Evolutionary conservation across 1,284 basidiomycete genomes (phyloP).

Genomic region (Fomitopsis pinicola): DNA sequence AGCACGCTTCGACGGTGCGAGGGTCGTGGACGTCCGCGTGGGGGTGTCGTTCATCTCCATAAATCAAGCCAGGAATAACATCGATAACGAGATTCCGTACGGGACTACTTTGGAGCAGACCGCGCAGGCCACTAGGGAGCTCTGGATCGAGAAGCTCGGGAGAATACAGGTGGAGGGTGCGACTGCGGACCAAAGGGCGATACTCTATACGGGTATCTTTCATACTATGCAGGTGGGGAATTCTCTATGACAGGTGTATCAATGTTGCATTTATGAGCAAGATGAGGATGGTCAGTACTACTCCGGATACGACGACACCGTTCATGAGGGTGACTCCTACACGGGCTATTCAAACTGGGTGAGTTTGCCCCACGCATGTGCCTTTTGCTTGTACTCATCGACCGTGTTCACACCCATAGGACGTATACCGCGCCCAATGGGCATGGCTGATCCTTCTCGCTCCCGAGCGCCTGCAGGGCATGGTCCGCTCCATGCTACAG

Average conservation of each 20-base stretch:
- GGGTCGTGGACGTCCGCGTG: constrained; percentile 55
- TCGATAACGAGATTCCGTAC: constrained; percentile 63
- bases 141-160: constrained; percentile 75
- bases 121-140: constrained; percentile 47
- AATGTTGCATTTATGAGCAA: constrained; percentile 49
- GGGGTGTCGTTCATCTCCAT: constrained; percentile 79
- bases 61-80: constrained; percentile 65
- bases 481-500: constrained; percentile 78
- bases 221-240: constrained; percentile 58
- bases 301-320: constrained; percentile 65
- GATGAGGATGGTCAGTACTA: constrained; percentile 70
- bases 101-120: constrained; percentile 59
- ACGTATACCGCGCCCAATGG: constrained; percentile 78
- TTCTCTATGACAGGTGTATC: background rate
- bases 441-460: constrained; percentile 75
- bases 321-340: constrained; percentile 67
- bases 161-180: constrained; percentile 57
- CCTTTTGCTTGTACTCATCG: too few species aligned
- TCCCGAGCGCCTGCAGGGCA: constrained; percentile 69
- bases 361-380: constrained; percentile 5
- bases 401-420: constrained; percentile 32
- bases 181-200: constrained; percentile 44
- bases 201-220: constrained; percentile 68
- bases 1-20: constrained; percentile 42
- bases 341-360: constrained; percentile 86